These are phyloP conservation scores for Aspergillus thermomutatus DNA, from an alignment of 2,329 filamentous ascomycete genomes.

Conservation along the genomic window DNA sequence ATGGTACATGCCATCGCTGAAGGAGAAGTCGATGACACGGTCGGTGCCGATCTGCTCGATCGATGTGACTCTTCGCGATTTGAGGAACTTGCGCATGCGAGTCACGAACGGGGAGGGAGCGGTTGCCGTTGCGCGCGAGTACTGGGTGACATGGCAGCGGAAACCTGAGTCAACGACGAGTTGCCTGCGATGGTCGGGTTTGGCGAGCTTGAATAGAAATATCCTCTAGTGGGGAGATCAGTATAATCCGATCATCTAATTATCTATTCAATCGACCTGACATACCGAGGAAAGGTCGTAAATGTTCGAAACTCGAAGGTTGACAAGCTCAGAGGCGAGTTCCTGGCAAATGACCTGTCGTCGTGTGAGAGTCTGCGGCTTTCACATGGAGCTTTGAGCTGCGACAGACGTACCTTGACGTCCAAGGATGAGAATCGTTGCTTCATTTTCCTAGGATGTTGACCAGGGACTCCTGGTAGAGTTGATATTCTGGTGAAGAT, in stretches of 20 bases:
- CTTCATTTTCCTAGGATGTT: constrained; percentile 46
- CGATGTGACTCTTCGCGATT: constrained; percentile 76
- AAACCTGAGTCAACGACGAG: constrained; percentile 93
- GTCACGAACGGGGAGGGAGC: constrained; percentile 83
- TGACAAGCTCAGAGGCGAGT: constrained; percentile 71
- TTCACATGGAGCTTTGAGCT: neutral
- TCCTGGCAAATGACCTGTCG: constrained; percentile 86
- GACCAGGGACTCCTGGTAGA: constrained; percentile 8
- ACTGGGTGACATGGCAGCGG: constrained; percentile 89
- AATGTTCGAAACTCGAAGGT: constrained; percentile 83
- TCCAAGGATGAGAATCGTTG: constrained; percentile 58
- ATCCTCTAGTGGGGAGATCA: constrained; percentile 59
- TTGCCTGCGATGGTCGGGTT: constrained; percentile 83
- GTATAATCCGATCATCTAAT: neutral
- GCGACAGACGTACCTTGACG: constrained; percentile 45
- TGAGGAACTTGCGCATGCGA: constrained; percentile 80
- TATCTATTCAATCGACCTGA: neutral
- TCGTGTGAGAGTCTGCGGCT: constrained; percentile 2
- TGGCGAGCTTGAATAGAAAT: constrained; percentile 91
- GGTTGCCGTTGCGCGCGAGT: constrained; percentile 79
- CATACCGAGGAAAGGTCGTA: constrained; percentile 84
- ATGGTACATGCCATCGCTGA: constrained; percentile 85
- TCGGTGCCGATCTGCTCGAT: constrained; percentile 89
- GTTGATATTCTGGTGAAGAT: constrained; percentile 4
- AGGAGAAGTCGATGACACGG: constrained; percentile 84